Percentiles rank a stretch among this genome's conserved stretches.
Conservation (phyloP, 2,329 filamentous ascomycete genomes). For the Dichotomopilus funicola region DNA sequence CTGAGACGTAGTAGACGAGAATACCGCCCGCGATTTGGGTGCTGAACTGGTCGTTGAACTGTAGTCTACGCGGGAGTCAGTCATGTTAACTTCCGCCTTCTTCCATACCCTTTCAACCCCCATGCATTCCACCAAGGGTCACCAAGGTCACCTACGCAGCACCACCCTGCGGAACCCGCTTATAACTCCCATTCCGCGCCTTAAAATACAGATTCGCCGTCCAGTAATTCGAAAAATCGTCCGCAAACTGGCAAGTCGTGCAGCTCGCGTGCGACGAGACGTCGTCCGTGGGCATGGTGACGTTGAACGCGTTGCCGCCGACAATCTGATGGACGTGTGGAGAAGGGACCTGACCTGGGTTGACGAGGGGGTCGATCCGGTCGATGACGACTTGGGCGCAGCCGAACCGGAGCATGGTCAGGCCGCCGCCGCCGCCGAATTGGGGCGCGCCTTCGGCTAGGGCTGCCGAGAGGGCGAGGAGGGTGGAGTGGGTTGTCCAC, state of each 20-base stretch:
- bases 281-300: conserved; percentile 34
- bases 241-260: conserved; percentile 35
- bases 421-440: conserved; percentile 16
- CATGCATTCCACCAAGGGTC: too few species aligned
- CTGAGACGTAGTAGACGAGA: conserved; percentile 41
- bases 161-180: conserved; percentile 39
- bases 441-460: conserved; percentile 27
- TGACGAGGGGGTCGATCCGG: conserved; percentile 31
- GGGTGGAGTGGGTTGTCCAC: conserved; percentile 23
- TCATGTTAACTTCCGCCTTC: too few species aligned
- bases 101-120: too few species aligned
- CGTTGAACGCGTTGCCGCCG: conserved; percentile 42
- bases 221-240: conserved; percentile 34
- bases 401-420: conserved; percentile 26
- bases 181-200: conserved; percentile 32
- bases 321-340: conserved; percentile 52
- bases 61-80: conserved; percentile 24
- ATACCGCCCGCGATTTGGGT: conserved; percentile 38
- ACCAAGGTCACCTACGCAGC: conserved; percentile 37
- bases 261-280: conserved; percentile 33
- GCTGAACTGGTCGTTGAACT: conserved; percentile 37
- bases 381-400: conserved; percentile 46
- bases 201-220: conserved; percentile 32
- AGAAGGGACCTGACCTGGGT: conserved; percentile 41
- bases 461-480: conserved; percentile 26